Base-by-base conservation (phyloP, 2,329 filamentous ascomycete genomes). In the Colletotrichum eleusines region DNA sequence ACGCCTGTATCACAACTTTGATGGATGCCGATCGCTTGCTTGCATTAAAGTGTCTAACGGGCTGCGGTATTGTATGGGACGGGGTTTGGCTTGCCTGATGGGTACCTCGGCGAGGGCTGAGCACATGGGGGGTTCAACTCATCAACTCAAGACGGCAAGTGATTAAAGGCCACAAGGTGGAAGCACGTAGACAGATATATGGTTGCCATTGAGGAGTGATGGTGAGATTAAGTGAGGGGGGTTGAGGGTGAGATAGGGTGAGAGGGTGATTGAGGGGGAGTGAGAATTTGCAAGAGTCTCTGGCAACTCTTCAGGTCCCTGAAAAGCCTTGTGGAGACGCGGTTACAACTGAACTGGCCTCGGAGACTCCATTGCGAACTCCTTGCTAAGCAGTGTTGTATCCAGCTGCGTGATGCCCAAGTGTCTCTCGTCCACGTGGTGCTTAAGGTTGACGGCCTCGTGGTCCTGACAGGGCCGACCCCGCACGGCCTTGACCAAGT, bases 341-440 rank as follows among this genome's bases (percentile, higher is more conserved):
- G 59, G 33, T 7, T 40, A 40, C 11, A 33, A 26, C 23, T 33
- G 33, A 33, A 40, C 14, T 20, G 23, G 14, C 2, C 3, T 60
- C 33, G 5, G 23, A 9, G 1, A 35, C 8, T 33, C 20, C 7
- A 16, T 42, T 48, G 1, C 3, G 18, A n/a, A 14, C 44, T n/a
- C 3, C 2, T 6, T 42, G 26, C 11, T 16, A 11, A 38, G 31
- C 23, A 40, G 18, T 3, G 28, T 51, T 66, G 51, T 18, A 5
- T 40, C 11, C 35, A 38, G 35, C 31, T 69, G 31, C n/a, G 66
- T 61, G 23, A 60, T 35, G 46, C 54, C 69, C 16, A 66, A 50
- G 33, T 64, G 42, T 31, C 58, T 31, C 58, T 23, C 28, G 42
- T 48, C 64, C 53, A 71, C 53, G 64, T 54, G 64, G 50, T 54